phyloP scores from a whole-genome alignment of 2,329 filamentous ascomycete genomes.

The Colletotrichum sp. region DNA sequence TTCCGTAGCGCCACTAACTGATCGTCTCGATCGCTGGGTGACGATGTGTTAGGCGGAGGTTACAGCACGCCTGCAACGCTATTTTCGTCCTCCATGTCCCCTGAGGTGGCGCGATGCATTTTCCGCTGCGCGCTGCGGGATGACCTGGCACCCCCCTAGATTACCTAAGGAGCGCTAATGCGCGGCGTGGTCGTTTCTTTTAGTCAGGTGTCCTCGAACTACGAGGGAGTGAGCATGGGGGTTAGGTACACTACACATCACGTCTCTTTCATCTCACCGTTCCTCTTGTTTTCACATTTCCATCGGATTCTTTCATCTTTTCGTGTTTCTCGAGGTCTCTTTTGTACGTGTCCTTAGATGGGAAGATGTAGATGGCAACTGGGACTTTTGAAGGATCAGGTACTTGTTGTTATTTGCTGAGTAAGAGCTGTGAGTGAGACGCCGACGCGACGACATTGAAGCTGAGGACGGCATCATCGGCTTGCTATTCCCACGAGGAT shows the following conservation, averaged over 20 bases:
- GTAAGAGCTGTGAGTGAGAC: neutral
- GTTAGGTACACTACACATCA: neutral
- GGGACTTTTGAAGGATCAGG: neutral
- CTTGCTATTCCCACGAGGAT: neutral
- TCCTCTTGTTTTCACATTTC: neutral
- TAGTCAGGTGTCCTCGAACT: conserved; percentile 4
- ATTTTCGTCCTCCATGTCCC: neutral
- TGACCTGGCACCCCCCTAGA: neutral
- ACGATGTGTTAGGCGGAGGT: neutral
- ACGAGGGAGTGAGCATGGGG: neutral
- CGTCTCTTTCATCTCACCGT: neutral
- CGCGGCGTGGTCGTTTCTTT: neutral
- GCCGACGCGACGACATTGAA: neutral
- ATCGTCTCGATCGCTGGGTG: fast-evolving
- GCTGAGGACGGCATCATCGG: neutral
- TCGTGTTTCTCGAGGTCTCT: neutral
- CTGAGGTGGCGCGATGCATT: neutral
- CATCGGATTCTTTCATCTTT: neutral
- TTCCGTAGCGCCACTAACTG: neutral
- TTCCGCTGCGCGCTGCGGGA: neutral
- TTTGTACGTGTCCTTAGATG: neutral
- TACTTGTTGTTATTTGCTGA: neutral
- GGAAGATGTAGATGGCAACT: neutral
- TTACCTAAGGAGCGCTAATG: conserved; percentile 12
- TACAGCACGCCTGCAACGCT: neutral